These are phyloP conservation scores for Talaromyces nanjingensis DNA, from an alignment of 495 filamentous ascomycete species.

Conservation along the genomic window DNA sequence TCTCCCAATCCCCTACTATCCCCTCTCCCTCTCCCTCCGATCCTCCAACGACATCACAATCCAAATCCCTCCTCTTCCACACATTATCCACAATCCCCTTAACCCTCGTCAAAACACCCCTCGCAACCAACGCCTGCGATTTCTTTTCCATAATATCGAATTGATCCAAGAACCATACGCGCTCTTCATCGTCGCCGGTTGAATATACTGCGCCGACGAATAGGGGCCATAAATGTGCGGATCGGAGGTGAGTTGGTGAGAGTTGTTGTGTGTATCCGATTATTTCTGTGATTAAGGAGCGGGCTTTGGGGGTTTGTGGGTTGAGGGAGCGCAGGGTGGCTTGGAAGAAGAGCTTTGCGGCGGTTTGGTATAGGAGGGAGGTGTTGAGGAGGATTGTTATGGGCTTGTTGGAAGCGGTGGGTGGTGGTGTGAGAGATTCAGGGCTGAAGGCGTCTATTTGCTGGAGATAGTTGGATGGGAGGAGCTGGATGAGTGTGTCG, in stretches of 20 bases:
- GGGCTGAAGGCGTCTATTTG: background rate
- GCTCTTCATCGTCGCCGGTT: constrained; percentile 7
- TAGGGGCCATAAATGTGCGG: constrained; percentile 4
- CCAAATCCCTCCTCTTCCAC: constrained; percentile 8
- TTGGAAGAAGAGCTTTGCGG: constrained; percentile 7
- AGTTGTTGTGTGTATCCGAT: constrained; percentile 2
- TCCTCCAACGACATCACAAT: background rate
- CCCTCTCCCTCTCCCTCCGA: background rate
- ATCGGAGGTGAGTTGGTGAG: constrained; percentile 5
- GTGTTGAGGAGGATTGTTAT: constrained; percentile 6
- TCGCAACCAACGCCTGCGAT: constrained; percentile 3
- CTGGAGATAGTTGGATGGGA: background rate
- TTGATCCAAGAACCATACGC: constrained; percentile 7
- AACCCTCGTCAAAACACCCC: background rate
- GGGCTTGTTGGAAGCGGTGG: background rate
- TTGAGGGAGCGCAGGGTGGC: constrained; percentile 6
- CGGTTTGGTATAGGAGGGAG: constrained; percentile 5
- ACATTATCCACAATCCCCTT: constrained; percentile 7
- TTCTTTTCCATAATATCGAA: constrained; percentile 4
- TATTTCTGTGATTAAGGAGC: background rate
- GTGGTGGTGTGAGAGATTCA: background rate
- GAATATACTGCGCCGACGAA: constrained; percentile 9
- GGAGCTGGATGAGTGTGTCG: background rate
- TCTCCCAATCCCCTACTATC: constrained; percentile 8
- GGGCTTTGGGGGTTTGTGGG: background rate